Conservation (phyloP, 2,329 filamentous ascomycete species). For the Dactylonectria estremocensis region DNA sequence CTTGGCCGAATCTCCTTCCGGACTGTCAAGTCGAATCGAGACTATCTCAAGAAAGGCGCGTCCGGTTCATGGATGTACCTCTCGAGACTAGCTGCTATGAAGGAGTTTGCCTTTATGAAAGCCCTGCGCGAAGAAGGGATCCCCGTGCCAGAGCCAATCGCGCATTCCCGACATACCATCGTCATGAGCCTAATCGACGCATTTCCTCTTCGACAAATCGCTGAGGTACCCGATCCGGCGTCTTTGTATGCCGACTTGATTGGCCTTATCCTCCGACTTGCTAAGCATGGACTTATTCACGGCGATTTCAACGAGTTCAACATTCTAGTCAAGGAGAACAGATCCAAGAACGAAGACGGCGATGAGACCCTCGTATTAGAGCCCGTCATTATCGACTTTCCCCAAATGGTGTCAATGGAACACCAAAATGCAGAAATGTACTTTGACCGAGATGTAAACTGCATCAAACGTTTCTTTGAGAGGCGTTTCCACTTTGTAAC, state of each 20-base stretch:
- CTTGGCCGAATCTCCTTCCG: slow-evolving; percentile 97
- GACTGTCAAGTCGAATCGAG: slow-evolving; percentile 94
- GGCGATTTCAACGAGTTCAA: slow-evolving; percentile 99
- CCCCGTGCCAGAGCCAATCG: slow-evolving; percentile 88
- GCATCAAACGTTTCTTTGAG: slow-evolving; percentile 95
- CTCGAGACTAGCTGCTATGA: slow-evolving; percentile 90
- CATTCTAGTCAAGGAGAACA: slow-evolving; percentile 89
- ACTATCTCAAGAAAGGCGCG: slow-evolving; percentile 88
- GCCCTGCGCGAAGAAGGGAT: slow-evolving; percentile 88
- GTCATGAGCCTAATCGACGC: slow-evolving; percentile 96
- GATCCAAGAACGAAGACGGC: slow-evolving; percentile 56
- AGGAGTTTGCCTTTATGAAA: slow-evolving; percentile 96
- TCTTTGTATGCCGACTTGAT: slow-evolving; percentile 94
- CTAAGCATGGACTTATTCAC: slow-evolving; percentile 91
- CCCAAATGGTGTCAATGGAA: slow-evolving; percentile 97
- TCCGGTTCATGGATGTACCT: slow-evolving; percentile 99
- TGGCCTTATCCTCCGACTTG: slow-evolving; percentile 85
- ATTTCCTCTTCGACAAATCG: slow-evolving; percentile 91
- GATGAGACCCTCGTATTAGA: slow-evolving; percentile 68
- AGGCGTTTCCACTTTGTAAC: slow-evolving; percentile 90
- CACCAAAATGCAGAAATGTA: slow-evolving; percentile 96
- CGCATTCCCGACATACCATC: slow-evolving; percentile 94
- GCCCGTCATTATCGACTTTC: slow-evolving; percentile 96
- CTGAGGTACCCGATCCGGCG: slow-evolving; percentile 85
- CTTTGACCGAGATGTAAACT: slow-evolving; percentile 95